Evolutionary conservation across 169 alveolate genomes (phyloP), one percentile per base, ranked within the genome.

Genomic region (Plasmodium adleri): DNA sequence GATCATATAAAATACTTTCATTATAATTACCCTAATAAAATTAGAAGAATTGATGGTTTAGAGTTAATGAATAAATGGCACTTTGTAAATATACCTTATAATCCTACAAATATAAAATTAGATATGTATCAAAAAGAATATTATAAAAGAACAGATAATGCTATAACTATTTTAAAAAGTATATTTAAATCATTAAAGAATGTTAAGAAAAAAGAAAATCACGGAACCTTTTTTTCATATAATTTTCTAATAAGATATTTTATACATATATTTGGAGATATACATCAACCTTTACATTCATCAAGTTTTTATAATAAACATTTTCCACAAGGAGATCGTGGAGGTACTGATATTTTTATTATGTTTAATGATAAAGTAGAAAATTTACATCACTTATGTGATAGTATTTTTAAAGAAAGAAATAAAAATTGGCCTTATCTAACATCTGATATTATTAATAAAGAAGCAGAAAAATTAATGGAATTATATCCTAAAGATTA

Each of bases 221-320:
- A 52, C 47, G 88, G 92, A 15, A 72, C 39, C 4, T 92, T 59
- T 49, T 67, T 93, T 58, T 72, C 93, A 0, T 64, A 80, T 47
- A 88, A 88, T 50, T 70, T 88, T 43, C 67, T 88, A 56, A 62
- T 95, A 68, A 92, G 98, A 62, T 88, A 92, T 56, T 88, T 96
- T 62, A 88, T 96, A 12, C 98, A 96, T 92, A 70, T 95, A 32
- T 92, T 94, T 71, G 98, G 98, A 12, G 98, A 96, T 90, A 56
- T 93, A 3, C 98, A 96, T 71, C 94, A 96, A 68, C 98, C 98
- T 9, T 88, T 96, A 47, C 98, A 96, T 72, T 39, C 80, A 17
- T 49, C 91, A 20, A 74, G 88, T 3, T 75, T 92, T 56, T 94
- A 32, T 68, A 75, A 94, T 59, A 64, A 72, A 45, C 52, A 74